Conservation (phyloP, 306 rosid species). For the Sicyos baderoa region DNA sequence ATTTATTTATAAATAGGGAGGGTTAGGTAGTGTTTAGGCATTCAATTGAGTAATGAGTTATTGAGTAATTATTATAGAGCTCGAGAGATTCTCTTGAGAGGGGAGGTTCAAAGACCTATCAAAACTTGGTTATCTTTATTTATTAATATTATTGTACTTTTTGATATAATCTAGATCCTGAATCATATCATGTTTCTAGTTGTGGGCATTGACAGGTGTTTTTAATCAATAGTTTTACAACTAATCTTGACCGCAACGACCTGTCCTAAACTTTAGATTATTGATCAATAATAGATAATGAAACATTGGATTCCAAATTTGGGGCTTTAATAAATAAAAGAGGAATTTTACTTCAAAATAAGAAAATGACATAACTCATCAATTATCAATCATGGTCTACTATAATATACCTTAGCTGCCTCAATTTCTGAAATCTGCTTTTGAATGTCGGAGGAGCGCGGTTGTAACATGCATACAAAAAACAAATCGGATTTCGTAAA, state of each 20-base stretch:
- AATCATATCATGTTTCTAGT: too few relatives aligned
- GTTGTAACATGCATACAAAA: constrained; percentile 61
- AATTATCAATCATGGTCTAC: background rate
- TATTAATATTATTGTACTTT: too few relatives aligned
- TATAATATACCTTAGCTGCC: constrained; percentile 20
- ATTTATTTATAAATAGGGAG: too few relatives aligned
- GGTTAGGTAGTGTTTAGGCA: too few relatives aligned
- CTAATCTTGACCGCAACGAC: constrained; percentile 9
- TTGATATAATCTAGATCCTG: too few relatives aligned
- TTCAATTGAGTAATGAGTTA: too few relatives aligned
- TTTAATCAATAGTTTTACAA: background rate
- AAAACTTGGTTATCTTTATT: too few relatives aligned
- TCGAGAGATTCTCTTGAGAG: too few relatives aligned
- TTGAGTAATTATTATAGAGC: too few relatives aligned
- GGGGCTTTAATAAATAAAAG: background rate
- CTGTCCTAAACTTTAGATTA: constrained; percentile 6
- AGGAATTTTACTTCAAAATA: background rate
- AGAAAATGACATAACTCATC: background rate
- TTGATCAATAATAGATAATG: background rate
- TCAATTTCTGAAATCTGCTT: constrained; percentile 57
- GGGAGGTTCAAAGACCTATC: too few relatives aligned
- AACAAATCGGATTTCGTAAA: constrained; percentile 64
- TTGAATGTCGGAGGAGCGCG: constrained; percentile 48
- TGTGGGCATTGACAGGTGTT: too few relatives aligned
- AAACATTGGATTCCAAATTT: constrained; percentile 7